Evolutionary conservation across 2,329 filamentous ascomycete species (phyloP).

Genomic region (Fusarium sp.): DNA sequence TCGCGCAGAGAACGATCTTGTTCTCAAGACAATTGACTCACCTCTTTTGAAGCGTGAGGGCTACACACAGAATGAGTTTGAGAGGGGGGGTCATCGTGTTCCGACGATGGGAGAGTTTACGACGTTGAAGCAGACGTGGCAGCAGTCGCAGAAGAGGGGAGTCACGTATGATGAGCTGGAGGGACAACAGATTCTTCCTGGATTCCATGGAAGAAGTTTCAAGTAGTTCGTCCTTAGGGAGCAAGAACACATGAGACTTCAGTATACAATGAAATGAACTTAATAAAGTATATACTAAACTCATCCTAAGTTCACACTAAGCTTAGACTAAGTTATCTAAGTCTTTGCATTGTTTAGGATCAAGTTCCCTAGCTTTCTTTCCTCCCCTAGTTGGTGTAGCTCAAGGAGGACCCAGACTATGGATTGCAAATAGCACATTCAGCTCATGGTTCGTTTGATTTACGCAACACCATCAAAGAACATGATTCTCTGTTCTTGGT

Average conservation of each 20-base stretch:
- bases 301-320: neutral
- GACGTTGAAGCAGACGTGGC: constrained; percentile 50
- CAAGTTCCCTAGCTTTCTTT: fast-evolving
- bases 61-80: constrained; percentile 50
- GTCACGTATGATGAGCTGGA: constrained; percentile 39
- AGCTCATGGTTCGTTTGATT: fast-evolving
- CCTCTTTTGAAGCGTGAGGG: constrained; percentile 49
- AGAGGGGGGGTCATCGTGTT: constrained; percentile 43
- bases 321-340: neutral
- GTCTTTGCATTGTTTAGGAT: fast-evolving
- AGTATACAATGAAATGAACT: fast-evolving
- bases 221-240: neutral
- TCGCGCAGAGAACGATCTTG: constrained; percentile 52
- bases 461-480: fast-evolving
- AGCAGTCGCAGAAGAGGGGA: constrained; percentile 36
- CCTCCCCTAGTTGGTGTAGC: fast-evolving
- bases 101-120: constrained; percentile 53
- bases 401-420: fast-evolving
- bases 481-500: fast-evolving
- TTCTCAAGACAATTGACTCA: constrained; percentile 50
- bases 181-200: constrained; percentile 48
- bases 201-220: constrained; percentile 33
- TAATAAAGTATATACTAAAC: neutral
- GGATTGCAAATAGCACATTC: fast-evolving
- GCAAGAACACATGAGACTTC: fast-evolving